phyloP scores from a whole-genome alignment of 2,329 filamentous ascomycete species.

The Coniochaeta hoffmannii region DNA sequence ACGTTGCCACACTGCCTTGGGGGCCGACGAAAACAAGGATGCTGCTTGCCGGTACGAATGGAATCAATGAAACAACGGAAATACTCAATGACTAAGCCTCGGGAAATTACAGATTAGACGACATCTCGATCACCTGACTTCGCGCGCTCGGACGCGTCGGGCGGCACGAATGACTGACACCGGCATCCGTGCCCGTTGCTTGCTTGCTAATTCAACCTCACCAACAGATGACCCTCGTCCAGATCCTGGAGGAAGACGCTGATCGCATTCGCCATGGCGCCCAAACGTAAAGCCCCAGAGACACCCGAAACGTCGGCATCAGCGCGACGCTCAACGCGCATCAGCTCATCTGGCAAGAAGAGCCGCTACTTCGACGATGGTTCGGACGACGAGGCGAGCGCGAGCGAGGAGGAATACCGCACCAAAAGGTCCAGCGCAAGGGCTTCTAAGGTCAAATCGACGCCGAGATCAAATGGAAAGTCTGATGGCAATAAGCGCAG shows the following conservation, averaged over 20 bases:
- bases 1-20: too few relatives aligned
- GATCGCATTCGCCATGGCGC: constrained; percentile 10
- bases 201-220: background rate
- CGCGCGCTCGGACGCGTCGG: background rate
- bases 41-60: too few relatives aligned
- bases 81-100: too few relatives aligned
- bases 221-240: too few relatives aligned
- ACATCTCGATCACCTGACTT: background rate
- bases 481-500: background rate
- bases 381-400: constrained; percentile 11
- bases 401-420: background rate
- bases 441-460: constrained; percentile 3
- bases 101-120: background rate
- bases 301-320: constrained; percentile 15
- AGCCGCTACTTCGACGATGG: constrained; percentile 44
- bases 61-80: too few relatives aligned
- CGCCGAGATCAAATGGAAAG: background rate
- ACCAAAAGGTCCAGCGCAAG: background rate
- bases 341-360: constrained; percentile 34
- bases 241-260: background rate
- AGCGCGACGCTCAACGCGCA: constrained; percentile 37
- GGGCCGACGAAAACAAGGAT: too few relatives aligned
- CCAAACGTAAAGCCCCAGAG: constrained; percentile 28
- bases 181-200: background rate
- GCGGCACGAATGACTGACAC: background rate